phyloP scores from a whole-genome alignment of 2,329 filamentous ascomycete species.

The Alternaria viburni region DNA sequence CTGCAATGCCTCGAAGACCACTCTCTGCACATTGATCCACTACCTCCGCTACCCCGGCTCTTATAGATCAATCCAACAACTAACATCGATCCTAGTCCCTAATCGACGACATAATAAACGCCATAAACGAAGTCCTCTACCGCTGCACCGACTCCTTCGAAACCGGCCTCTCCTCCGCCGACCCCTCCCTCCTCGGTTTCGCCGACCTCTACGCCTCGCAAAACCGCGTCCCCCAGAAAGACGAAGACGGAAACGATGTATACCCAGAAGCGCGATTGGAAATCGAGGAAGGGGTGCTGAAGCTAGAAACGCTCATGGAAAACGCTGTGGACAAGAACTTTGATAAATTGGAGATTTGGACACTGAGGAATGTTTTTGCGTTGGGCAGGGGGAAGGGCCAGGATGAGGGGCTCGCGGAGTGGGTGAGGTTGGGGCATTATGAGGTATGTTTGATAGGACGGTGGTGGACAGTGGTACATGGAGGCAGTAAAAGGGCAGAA shows the following conservation, averaged over 20 bases:
- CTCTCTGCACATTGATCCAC: too few relatives aligned
- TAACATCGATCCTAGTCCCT: slow-evolving; percentile 66
- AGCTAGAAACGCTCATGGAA: slow-evolving; percentile 58
- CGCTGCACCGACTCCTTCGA: slow-evolving; percentile 88
- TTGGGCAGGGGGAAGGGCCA: slow-evolving; percentile 65
- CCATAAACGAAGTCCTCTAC: slow-evolving; percentile 91
- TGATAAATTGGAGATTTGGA: slow-evolving; percentile 72
- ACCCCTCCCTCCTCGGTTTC: slow-evolving; percentile 84
- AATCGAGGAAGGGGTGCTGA: slow-evolving; percentile 76
- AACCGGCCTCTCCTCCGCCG: slow-evolving; percentile 74
- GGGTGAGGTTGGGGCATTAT: slow-evolving; percentile 86
- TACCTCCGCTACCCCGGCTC: too few relatives aligned
- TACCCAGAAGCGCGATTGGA: slow-evolving; percentile 67
- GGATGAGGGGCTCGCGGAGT: slow-evolving; percentile 63
- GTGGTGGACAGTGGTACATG: background rate
- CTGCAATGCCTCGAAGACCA: background rate
- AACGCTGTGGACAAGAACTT: slow-evolving; percentile 59
- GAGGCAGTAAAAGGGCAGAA: background rate
- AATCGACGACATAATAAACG: slow-evolving; percentile 98
- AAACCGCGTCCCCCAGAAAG: slow-evolving; percentile 51
- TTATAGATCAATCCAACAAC: too few relatives aligned
- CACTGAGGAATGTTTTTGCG: slow-evolving; percentile 74
- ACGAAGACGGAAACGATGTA: slow-evolving; percentile 49
- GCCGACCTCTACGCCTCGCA: slow-evolving; percentile 56
- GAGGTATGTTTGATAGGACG: slow-evolving; percentile 59